Percentiles rank a stretch among this genome's conserved stretches.
Evolutionary conservation across 768 basidiomycete genomes (phyloP).

Genomic region (Phlebiopsis flavidoalba): DNA sequence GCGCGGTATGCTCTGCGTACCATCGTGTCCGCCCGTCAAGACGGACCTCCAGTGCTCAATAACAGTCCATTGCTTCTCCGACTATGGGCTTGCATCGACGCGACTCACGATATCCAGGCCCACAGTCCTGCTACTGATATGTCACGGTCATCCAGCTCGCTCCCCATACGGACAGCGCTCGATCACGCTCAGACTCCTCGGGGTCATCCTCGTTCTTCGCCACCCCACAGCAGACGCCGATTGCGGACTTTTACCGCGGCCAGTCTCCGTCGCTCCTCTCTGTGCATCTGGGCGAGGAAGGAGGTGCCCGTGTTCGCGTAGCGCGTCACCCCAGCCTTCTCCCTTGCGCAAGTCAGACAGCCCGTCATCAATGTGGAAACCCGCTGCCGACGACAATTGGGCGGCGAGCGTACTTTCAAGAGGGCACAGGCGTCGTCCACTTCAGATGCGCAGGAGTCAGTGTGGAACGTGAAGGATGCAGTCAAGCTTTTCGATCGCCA

Average conservation of each 20-base stretch:
- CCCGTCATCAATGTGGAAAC: slow-evolving; percentile 34
- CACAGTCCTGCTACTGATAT: not conserved
- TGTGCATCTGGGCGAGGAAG: slow-evolving; percentile 10
- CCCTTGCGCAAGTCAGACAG: slow-evolving; percentile 37
- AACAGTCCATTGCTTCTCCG: slow-evolving; percentile 23
- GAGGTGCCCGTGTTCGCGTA: not conserved
- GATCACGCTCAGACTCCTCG: slow-evolving; percentile 16
- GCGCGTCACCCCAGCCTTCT: slow-evolving; percentile 1
- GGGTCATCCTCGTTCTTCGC: slow-evolving; percentile 18
- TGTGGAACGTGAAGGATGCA: slow-evolving; percentile 3
- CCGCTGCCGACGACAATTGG: slow-evolving; percentile 44
- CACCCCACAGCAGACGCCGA: slow-evolving; percentile 23
- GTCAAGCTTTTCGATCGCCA: slow-evolving; percentile 2
- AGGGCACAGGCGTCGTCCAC: slow-evolving; percentile 52
- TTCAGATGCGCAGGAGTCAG: not conserved
- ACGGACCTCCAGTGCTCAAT: slow-evolving; percentile 19
- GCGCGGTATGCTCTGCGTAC: slow-evolving; percentile 3
- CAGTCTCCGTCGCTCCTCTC: slow-evolving; percentile 17
- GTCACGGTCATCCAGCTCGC: not conserved
- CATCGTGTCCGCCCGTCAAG: slow-evolving; percentile 2
- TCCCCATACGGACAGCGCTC: not conserved
- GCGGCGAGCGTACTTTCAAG: slow-evolving; percentile 29
- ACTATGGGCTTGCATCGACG: slow-evolving; percentile 21
- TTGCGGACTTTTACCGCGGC: slow-evolving; percentile 22
- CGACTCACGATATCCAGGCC: not conserved